Conservation (phyloP, 2,329 filamentous ascomycete genomes). For the Xylaria hypoxylon region DNA sequence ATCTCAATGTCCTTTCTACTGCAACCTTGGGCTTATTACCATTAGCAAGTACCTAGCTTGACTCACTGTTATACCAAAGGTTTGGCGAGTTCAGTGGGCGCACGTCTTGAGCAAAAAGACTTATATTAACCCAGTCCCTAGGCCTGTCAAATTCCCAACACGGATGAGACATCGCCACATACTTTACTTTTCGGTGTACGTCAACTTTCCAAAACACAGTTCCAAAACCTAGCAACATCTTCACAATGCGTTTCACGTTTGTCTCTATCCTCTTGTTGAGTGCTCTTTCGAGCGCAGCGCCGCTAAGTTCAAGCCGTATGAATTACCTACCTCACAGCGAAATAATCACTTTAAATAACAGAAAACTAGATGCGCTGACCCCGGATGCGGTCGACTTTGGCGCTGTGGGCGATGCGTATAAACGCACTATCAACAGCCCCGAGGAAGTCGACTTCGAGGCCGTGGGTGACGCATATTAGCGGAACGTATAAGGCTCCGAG, state of each 20-base stretch:
- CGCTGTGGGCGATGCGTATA: not conserved
- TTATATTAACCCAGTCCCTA: too few species aligned
- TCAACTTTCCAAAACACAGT: not conserved
- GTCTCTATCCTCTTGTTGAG: not conserved
- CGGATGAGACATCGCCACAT: too few species aligned
- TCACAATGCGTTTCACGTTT: conserved; percentile 3
- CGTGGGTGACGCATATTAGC: not conserved
- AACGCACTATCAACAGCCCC: not conserved
- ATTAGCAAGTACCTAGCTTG: too few species aligned
- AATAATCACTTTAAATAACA: not conserved
- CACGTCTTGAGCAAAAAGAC: too few species aligned
- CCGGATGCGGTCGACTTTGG: conserved; percentile 5
- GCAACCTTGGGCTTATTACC: too few species aligned
- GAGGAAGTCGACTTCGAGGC: not conserved
- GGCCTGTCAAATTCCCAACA: too few species aligned
- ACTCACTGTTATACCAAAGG: too few species aligned
- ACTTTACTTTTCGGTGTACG: not conserved
- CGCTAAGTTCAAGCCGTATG: conserved; percentile 11
- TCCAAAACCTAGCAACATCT: not conserved
- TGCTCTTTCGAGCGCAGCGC: conserved; percentile 4
- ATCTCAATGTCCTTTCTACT: too few species aligned
- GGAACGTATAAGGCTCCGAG: not conserved
- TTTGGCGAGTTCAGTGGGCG: too few species aligned
- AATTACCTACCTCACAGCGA: not conserved
- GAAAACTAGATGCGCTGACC: not conserved